These are phyloP conservation scores for Porphyrellus sp. DNA, from an alignment of 1,284 basidiomycete genomes.

Conservation along the genomic window DNA sequence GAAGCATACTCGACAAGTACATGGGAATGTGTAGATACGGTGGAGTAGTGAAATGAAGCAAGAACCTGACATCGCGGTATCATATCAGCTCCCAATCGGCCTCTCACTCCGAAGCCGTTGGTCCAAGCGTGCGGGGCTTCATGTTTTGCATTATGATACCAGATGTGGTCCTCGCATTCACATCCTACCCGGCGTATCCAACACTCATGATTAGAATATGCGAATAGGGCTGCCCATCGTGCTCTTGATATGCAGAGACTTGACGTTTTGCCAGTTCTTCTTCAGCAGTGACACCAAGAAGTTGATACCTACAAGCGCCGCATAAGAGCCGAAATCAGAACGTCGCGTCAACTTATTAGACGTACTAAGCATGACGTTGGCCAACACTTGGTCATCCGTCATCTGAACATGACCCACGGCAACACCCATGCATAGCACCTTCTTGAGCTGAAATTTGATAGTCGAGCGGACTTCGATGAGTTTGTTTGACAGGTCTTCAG, in stretches of 20 bases:
- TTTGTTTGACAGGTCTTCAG: conserved; percentile 91
- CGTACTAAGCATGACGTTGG: conserved; percentile 94
- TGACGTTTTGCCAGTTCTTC: conserved; percentile 99
- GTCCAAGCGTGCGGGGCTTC: conserved; percentile 91
- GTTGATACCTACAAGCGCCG: conserved; percentile 77
- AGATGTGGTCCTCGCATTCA: conserved; percentile 23
- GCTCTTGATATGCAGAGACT: conserved; percentile 97
- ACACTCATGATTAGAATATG: conserved; percentile 66
- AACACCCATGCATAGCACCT: conserved; percentile 98
- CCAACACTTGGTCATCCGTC: conserved; percentile 96
- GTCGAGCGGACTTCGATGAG: conserved; percentile 95
- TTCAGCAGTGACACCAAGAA: conserved; percentile 99
- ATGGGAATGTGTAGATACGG: conserved; percentile 23
- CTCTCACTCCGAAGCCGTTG: conserved; percentile 71
- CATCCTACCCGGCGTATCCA: conserved; percentile 12
- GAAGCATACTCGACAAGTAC: conserved; percentile 17
- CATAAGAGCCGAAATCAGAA: conserved; percentile 8
- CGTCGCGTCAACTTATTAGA: conserved; percentile 16
- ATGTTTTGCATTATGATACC: conserved; percentile 72
- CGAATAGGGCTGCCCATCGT: conserved; percentile 99
- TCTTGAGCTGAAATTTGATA: conserved; percentile 99
- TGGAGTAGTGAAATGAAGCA: conserved; percentile 11
- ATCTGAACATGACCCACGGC: conserved; percentile 98
- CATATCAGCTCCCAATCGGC: conserved; percentile 84
- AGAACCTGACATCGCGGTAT: conserved; percentile 24